Conservation (phyloP, 768 basidiomycete genomes). For the Lentinula aciculospora region DNA sequence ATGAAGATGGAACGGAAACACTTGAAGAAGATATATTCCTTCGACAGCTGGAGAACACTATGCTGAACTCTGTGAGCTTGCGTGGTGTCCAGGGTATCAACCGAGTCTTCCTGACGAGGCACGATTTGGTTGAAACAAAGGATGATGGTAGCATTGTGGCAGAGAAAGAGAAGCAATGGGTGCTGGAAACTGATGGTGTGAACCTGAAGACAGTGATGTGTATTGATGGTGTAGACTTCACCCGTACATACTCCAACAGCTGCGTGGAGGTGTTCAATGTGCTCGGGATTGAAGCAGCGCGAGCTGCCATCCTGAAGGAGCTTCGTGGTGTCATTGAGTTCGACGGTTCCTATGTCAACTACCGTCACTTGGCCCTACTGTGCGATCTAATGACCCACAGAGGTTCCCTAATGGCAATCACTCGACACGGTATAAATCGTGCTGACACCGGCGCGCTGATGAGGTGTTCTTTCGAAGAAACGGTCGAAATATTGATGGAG, state of each 20-base stretch:
- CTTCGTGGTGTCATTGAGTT: slow-evolving; percentile 95
- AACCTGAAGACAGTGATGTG: slow-evolving; percentile 95
- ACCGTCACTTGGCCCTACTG: slow-evolving; percentile 92
- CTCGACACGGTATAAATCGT: slow-evolving; percentile 98
- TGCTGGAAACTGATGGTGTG: slow-evolving; percentile 94
- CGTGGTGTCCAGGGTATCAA: slow-evolving; percentile 90
- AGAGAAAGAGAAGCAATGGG: slow-evolving; percentile 82
- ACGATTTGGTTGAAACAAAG: slow-evolving; percentile 68
- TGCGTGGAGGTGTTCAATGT: slow-evolving; percentile 93
- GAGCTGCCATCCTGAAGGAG: slow-evolving; percentile 91
- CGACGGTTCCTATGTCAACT: slow-evolving; percentile 99
- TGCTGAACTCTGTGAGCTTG: slow-evolving; percentile 92
- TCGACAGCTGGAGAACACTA: slow-evolving; percentile 91
- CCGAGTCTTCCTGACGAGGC: slow-evolving; percentile 89
- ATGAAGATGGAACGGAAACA: slow-evolving; percentile 68
- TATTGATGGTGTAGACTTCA: slow-evolving; percentile 91
- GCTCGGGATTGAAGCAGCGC: slow-evolving; percentile 94
- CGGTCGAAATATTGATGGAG: slow-evolving; percentile 98
- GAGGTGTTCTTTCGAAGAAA: slow-evolving; percentile 99
- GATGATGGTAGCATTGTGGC: slow-evolving; percentile 61
- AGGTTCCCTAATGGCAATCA: slow-evolving; percentile 94
- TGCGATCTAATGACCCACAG: slow-evolving; percentile 99
- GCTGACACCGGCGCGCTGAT: slow-evolving; percentile 98
- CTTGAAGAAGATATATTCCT: slow-evolving; percentile 95
- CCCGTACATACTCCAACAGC: slow-evolving; percentile 93